Percentiles rank a stretch among this genome's conserved stretches.
phyloP scores from a whole-genome alignment of 2,329 filamentous ascomycete species.

The Aspergillus sp. region DNA sequence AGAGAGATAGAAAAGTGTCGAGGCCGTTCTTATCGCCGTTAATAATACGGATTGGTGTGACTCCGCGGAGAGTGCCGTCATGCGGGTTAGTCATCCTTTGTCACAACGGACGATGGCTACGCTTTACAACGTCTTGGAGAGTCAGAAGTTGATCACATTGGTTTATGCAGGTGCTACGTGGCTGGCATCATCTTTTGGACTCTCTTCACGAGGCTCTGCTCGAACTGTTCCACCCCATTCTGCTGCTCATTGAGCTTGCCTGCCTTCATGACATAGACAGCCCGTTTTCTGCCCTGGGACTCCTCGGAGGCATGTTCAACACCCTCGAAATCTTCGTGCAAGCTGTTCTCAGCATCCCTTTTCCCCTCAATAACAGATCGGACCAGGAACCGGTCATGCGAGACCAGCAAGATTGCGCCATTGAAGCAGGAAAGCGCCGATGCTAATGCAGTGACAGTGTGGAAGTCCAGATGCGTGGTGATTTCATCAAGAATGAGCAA shows the following conservation, averaged over 20 bases:
- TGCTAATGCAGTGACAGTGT: constrained; percentile 70
- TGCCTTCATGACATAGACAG: constrained; percentile 57
- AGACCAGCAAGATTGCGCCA: constrained; percentile 72
- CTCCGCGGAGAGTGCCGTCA: constrained; percentile 7
- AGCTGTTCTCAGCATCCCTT: constrained; percentile 31
- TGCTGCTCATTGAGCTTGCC: constrained; percentile 54
- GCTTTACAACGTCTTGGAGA: neutral
- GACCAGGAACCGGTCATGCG: constrained; percentile 79
- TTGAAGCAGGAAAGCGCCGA: constrained; percentile 63
- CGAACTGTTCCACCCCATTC: constrained; percentile 62
- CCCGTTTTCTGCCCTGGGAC: constrained; percentile 42
- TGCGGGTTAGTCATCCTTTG: neutral
- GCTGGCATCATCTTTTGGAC: constrained; percentile 44
- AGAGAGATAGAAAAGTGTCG: neutral
- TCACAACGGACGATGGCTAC: too few relatives aligned
- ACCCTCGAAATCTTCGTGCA: constrained; percentile 43
- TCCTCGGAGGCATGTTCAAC: constrained; percentile 44
- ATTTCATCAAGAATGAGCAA: constrained; percentile 74
- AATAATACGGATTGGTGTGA: too few relatives aligned
- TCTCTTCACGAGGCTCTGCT: constrained; percentile 57
- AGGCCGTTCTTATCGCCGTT: too few relatives aligned
- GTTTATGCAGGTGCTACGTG: neutral
- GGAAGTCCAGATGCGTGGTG: constrained; percentile 79
- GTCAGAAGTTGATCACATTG: neutral
- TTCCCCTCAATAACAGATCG: constrained; percentile 66